Base-by-base conservation (phyloP, 2,329 filamentous ascomycete genomes). In the Arthrobotrys megalospora region DNA sequence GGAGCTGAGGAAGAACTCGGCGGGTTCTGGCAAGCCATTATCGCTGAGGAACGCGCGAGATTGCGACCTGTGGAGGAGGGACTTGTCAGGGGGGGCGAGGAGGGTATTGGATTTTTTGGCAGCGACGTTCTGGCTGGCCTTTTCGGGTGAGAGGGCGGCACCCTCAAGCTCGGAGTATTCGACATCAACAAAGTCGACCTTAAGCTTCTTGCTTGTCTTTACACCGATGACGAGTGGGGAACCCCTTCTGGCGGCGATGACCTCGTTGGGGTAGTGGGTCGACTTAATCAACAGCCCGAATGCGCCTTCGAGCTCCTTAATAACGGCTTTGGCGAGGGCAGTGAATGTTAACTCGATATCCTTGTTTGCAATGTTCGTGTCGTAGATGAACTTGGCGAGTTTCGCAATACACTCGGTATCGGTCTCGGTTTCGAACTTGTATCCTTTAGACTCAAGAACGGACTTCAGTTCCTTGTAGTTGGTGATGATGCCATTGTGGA, bases 381-480 rank as follows among this genome's bases (percentile, higher is more conserved):
- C 94, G 87, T 96, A 95, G 82, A 99, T 90, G 89, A 97, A 99
- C 88, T 98, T 98, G 86, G 94, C 92, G 82, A 99, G 91, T 89
- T 98, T 99, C 82, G 96, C 96, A 86, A 99, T 99, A 86, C 95
- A 97, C 88, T 99, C 96, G 66, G 96, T 99, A 84, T 99, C 96
- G 81, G 96, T 99, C 87, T 99, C 95, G 65, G 96, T 99, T 91
- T 99, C 96, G 85, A 99, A 99, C 84, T 91, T 92, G 91, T 97
- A 97, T 84, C 96, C 96, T 90, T 98, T 99, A 88, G 89, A 89
- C 87, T 92, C 90, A 82, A 99, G 89, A 80, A 99, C 91, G 80
- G 92, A 93, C 90, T 95, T 97, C 83, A 99, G 88, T 87, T 99
- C 96, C 89, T 99, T 99, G 90, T 99, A 99, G 90, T 99, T 99